Evolutionary conservation across 2,329 filamentous ascomycete genomes (phyloP).

Genomic region (Colletotrichum limetticola): DNA sequence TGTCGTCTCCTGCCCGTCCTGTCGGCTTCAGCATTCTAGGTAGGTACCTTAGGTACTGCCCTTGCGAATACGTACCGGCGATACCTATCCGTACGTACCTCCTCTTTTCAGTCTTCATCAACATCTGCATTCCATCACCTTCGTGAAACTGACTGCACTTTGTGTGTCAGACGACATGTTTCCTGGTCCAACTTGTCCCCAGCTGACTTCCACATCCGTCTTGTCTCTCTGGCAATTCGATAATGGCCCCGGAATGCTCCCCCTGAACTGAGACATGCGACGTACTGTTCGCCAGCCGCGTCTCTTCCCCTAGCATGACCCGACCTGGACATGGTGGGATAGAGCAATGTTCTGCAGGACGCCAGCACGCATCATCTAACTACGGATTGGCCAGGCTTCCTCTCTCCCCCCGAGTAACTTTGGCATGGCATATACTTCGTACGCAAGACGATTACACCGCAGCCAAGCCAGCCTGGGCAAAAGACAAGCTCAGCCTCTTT

Average conservation of each 20-base stretch:
- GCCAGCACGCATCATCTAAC: slow-evolving; percentile 6
- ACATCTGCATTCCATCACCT: background rate
- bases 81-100: background rate
- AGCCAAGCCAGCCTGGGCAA: background rate
- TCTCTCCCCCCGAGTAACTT: background rate
- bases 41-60: background rate
- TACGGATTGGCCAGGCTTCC: no score
- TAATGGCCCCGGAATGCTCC: background rate
- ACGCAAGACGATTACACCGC: background rate
- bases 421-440: background rate
- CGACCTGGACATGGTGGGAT: background rate
- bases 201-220: background rate
- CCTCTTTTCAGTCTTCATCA: background rate
- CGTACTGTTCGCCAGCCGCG: background rate
- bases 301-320: slow-evolving; percentile 23
- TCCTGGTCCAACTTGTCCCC: background rate
- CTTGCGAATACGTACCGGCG: no score
- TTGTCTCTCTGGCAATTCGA: background rate
- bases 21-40: background rate
- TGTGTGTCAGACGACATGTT: slow-evolving; percentile 19
- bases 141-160: background rate
- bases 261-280: background rate
- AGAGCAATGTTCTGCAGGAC: slow-evolving; percentile 22
- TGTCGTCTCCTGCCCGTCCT: background rate
- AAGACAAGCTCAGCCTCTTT: slow-evolving; percentile 9